phyloP scores from a whole-genome alignment of 768 basidiomycete species.

The Boletus barrowsii region DNA sequence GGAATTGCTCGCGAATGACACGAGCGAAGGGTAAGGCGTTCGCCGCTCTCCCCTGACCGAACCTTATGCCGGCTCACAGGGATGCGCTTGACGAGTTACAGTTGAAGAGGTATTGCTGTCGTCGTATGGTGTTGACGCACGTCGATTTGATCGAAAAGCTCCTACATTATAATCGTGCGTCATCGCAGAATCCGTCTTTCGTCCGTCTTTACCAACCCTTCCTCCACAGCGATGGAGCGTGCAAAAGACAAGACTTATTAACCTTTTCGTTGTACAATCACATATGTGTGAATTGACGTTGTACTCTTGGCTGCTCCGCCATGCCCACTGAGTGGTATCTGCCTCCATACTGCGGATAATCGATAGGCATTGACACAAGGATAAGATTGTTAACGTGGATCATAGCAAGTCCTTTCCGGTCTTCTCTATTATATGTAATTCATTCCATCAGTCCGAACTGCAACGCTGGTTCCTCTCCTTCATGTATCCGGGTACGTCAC shows the following conservation, averaged over 20 bases:
- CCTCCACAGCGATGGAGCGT: conserved; percentile 32
- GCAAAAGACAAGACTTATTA: conserved; percentile 28
- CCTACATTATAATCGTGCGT: conserved; percentile 87
- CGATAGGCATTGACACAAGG: too few relatives aligned
- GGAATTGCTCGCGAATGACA: conserved; percentile 73
- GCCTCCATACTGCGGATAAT: too few relatives aligned
- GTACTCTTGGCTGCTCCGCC: not conserved
- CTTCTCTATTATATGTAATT: not conserved
- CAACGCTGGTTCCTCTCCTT: too few relatives aligned
- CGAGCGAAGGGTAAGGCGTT: conserved; percentile 77
- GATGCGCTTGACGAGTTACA: conserved; percentile 88
- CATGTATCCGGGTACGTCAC: not conserved
- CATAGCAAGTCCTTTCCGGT: too few relatives aligned
- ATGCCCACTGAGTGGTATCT: too few relatives aligned
- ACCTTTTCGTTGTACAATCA: not conserved
- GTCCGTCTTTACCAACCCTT: not conserved
- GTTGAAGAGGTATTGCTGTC: conserved; percentile 92
- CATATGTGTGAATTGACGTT: not conserved
- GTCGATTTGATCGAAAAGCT: conserved; percentile 98
- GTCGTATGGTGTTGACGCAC: conserved; percentile 96
- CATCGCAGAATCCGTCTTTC: conserved; percentile 27
- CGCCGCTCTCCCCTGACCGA: not conserved
- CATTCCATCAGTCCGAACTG: not conserved
- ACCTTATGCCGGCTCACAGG: conserved; percentile 37
- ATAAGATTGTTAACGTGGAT: not conserved